A percentile compares a stretch with the other conserved stretches of the same genome.
These are phyloP conservation scores for Melanogaster broomeanus DNA, from an alignment of 768 basidiomycete genomes.

Conservation along the genomic window DNA sequence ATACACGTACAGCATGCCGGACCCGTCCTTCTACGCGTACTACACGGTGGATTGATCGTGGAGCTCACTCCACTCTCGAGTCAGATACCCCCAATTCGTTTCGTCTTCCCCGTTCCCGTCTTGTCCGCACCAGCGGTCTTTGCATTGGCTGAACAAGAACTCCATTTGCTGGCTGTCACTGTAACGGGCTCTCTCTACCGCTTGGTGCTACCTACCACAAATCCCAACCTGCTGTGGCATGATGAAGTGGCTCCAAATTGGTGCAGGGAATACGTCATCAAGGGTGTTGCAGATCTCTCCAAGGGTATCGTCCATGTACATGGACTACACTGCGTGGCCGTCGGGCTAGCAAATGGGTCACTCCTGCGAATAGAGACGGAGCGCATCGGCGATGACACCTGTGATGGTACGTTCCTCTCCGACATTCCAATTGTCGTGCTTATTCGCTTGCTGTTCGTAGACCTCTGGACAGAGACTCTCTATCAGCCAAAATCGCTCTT, in stretches of 20 bases:
- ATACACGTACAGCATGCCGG: slow-evolving; percentile 60
- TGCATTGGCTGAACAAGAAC: slow-evolving; percentile 42
- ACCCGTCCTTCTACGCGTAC: slow-evolving; percentile 69
- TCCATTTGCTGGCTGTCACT: slow-evolving; percentile 75
- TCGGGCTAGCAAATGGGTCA: slow-evolving; percentile 60
- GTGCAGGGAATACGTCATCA: slow-evolving; percentile 69
- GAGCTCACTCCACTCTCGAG: slow-evolving; percentile 77
- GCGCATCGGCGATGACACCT: slow-evolving; percentile 50
- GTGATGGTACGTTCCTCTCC: slow-evolving; percentile 52
- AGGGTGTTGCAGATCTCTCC: slow-evolving; percentile 46
- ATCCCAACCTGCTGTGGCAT: slow-evolving; percentile 57
- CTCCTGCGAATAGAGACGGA: slow-evolving; percentile 73
- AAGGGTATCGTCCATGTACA: slow-evolving; percentile 63
- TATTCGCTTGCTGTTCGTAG: slow-evolving; percentile 37
- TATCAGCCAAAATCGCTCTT: slow-evolving; percentile 69
- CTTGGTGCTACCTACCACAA: slow-evolving; percentile 61
- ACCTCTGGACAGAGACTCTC: slow-evolving; percentile 69
- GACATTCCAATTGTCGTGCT: slow-evolving; percentile 3
- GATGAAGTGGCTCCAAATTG: slow-evolving; percentile 53
- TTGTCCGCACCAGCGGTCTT: slow-evolving; percentile 67
- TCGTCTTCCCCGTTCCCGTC: slow-evolving; percentile 74
- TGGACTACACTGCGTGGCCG: slow-evolving; percentile 63
- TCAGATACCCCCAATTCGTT: slow-evolving; percentile 65
- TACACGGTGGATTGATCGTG: slow-evolving; percentile 72
- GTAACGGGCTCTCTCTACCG: slow-evolving; percentile 71